A percentile compares a stretch with the other conserved stretches of the same genome.
These are phyloP conservation scores for Ophiostoma sp. DNA, from an alignment of 2,329 filamentous ascomycete genomes.

Conservation along the genomic window DNA sequence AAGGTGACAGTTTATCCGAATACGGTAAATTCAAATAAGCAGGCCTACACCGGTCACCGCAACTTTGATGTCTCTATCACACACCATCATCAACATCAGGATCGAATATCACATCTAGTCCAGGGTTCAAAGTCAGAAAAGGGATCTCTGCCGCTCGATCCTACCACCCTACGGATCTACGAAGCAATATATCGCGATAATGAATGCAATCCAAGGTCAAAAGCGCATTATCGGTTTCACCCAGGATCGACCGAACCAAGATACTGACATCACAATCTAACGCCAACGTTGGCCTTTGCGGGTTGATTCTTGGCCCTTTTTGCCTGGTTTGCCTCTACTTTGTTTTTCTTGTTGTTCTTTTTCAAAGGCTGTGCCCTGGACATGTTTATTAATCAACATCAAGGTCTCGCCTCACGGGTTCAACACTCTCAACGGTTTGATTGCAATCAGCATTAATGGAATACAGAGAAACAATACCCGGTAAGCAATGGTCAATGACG, in stretches of 20 bases:
- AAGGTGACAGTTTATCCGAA: background rate
- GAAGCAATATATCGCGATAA: background rate
- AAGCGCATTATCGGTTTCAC: background rate
- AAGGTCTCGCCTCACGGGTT: constrained; percentile 5
- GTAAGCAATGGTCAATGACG: background rate
- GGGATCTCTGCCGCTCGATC: background rate
- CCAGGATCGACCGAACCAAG: background rate
- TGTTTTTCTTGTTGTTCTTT: background rate
- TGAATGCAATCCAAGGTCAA: background rate
- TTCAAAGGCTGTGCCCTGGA: background rate
- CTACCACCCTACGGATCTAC: background rate
- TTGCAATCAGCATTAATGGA: background rate
- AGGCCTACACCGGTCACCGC: background rate
- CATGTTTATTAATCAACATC: background rate
- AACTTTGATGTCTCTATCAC: background rate
- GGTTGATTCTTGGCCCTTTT: background rate
- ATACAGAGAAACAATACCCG: background rate
- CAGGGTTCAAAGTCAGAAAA: background rate
- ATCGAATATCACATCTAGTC: background rate
- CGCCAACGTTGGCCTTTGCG: background rate
- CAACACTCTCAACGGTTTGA: constrained; percentile 4
- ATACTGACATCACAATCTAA: background rate
- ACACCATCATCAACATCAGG: background rate
- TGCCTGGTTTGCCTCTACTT: background rate
- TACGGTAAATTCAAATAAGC: background rate